Evolutionary conservation across 2,329 filamentous ascomycete genomes (phyloP), one percentile per base, ranked within the genome.

Genomic region (Chaetomium strumarium): DNA sequence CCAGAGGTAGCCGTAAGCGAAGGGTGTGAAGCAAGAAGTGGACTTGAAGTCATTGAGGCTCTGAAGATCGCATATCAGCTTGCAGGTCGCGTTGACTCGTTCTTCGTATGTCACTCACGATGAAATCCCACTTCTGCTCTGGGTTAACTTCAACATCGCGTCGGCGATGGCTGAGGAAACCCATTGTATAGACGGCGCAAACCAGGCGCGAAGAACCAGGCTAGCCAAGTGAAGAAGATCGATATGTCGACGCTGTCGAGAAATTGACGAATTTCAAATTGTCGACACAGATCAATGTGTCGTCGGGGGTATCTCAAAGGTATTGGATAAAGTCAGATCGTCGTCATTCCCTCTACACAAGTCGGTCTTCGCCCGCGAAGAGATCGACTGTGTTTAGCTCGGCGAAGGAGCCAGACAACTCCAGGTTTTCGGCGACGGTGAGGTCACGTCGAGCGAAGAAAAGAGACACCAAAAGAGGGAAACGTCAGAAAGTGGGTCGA

Each of bases 71-170:
- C 16, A 50, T 38, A 17, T 40, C 12, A 40, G 38, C 38, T 40
- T 4, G 12, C 2, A 16, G 5, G 3, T 40, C 38, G 17, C 17
- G 20, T 11, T 20, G 13, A 5, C 38, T 2, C 38, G 16, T 10
- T 19, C 38, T 20, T 16, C 9, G 2, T 16, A 19, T 41, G 9
- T 10, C 7, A 29, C 85, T 66, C 73, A 90, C 87, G 67, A 97
- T 91, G 68, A 91, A 95, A 64, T 91, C 88, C 92, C 92, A 97
- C 76, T 90, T 87, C 73, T 93, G 89, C 70, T 96, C 92, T 55
- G 88, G 84, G 58, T 81, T 78, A 57, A 92, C 79, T 58, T 85
- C 77, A 60, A 76, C 78, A 66, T 75, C 68, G 66, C 86, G 86
- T 52, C 75, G 75, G 47, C 78, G 72, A 60, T 83, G 79, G 58